Evolutionary conservation across 495 filamentous ascomycete genomes (phyloP).

Genomic region (Bacidia gigantensis): DNA sequence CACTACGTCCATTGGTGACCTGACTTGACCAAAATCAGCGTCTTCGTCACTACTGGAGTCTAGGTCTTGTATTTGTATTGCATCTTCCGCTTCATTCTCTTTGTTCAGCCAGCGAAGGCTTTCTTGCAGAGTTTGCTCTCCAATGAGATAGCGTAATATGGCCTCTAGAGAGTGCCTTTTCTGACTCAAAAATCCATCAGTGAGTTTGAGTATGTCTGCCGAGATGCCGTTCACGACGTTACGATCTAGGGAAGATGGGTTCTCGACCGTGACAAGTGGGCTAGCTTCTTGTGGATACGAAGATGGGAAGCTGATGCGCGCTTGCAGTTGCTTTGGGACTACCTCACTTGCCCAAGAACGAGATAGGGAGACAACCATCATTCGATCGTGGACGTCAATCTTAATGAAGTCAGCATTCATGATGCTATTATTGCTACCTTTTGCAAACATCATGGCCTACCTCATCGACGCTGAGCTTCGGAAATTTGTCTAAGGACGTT

Average conservation of each 20-base stretch:
- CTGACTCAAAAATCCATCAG: slow-evolving; percentile 49
- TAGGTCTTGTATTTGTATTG: slow-evolving; percentile 44
- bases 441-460: slow-evolving; percentile 27
- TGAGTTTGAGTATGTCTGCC: slow-evolving; percentile 55
- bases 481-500: slow-evolving; percentile 65
- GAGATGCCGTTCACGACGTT: slow-evolving; percentile 49
- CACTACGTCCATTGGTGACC: slow-evolving; percentile 27
- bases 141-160: slow-evolving; percentile 67
- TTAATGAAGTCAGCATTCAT: slow-evolving; percentile 1
- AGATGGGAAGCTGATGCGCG: slow-evolving; percentile 63
- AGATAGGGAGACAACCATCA: slow-evolving; percentile 60
- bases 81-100: slow-evolving; percentile 31
- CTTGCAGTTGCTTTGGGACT: slow-evolving; percentile 59
- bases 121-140: slow-evolving; percentile 63
- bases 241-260: slow-evolving; percentile 63
- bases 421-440: background rate
- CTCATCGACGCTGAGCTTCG: slow-evolving; percentile 76
- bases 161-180: slow-evolving; percentile 72
- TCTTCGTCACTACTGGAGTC: slow-evolving; percentile 70
- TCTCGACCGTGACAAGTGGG: slow-evolving; percentile 59
- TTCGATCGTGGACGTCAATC: slow-evolving; percentile 54
- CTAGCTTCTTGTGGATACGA: slow-evolving; percentile 57
- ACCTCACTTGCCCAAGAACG: slow-evolving; percentile 74
- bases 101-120: slow-evolving; percentile 57
- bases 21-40: slow-evolving; percentile 42